Percentiles rank a stretch among this genome's conserved stretches.
phyloP scores from a whole-genome alignment of 1,284 basidiomycete species.

The Sutorius eximius region DNA sequence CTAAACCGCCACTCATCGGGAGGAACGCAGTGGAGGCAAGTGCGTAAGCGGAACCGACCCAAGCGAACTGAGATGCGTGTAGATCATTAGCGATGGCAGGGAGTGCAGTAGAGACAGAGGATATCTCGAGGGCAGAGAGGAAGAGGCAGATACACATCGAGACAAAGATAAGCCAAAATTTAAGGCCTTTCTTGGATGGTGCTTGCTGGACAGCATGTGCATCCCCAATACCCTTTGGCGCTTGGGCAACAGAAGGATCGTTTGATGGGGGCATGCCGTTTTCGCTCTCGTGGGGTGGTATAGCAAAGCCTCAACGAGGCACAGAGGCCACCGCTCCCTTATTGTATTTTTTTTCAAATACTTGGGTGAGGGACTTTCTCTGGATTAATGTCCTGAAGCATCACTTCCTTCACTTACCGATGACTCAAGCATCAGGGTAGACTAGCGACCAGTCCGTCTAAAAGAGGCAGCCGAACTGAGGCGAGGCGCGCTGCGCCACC shows the following conservation, averaged over 20 bases:
- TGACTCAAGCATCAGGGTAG: too few relatives aligned
- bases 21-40: conserved; percentile 32
- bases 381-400: too few relatives aligned
- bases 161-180: conserved; percentile 4
- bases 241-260: neutral
- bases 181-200: neutral
- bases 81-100: conserved; percentile 37
- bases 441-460: too few relatives aligned
- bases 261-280: neutral
- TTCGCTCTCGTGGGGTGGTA: neutral
- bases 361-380: too few relatives aligned
- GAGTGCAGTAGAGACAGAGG: conserved; percentile 28
- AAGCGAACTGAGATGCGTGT: conserved; percentile 32
- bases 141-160: conserved; percentile 5
- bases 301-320: too few relatives aligned
- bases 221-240: too few relatives aligned
- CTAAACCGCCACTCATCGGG: conserved; percentile 30
- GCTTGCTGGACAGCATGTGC: neutral
- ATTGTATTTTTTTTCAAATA: too few relatives aligned
- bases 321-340: too few relatives aligned
- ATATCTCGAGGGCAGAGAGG: conserved; percentile 4
- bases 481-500: too few relatives aligned
- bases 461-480: too few relatives aligned
- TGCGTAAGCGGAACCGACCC: conserved; percentile 35
- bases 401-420: too few relatives aligned